Evolutionary conservation across 2,329 filamentous ascomycete species (phyloP).

Genomic region (Ophiocordyceps sinensis): DNA sequence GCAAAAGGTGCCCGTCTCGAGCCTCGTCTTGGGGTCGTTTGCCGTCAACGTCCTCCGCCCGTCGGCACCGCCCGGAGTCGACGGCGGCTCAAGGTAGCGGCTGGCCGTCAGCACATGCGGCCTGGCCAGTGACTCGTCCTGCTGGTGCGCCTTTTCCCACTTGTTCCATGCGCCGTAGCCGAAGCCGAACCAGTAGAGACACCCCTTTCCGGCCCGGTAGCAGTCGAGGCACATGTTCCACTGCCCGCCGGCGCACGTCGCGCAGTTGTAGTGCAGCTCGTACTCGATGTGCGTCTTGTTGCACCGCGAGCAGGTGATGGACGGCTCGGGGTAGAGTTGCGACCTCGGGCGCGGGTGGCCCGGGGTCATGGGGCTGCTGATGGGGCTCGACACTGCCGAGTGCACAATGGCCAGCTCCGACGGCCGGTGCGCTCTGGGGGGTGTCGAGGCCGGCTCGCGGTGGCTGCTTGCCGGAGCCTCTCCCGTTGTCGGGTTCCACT

Average conservation of each 20-base stretch:
- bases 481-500: slow-evolving; percentile 7
- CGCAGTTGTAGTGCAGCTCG: slow-evolving; percentile 73
- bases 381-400: slow-evolving; percentile 16
- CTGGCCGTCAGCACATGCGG: slow-evolving; percentile 45
- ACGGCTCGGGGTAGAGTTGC: slow-evolving; percentile 52
- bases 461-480: slow-evolving; percentile 1
- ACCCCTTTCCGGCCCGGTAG: slow-evolving; percentile 64
- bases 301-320: slow-evolving; percentile 60
- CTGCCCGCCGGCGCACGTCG: slow-evolving; percentile 50
- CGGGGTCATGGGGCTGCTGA: slow-evolving; percentile 15
- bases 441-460: slow-evolving; percentile 9
- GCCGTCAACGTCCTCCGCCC: slow-evolving; percentile 44
- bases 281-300: slow-evolving; percentile 63
- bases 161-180: slow-evolving; percentile 54
- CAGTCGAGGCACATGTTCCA: slow-evolving; percentile 74
- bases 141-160: slow-evolving; percentile 41
- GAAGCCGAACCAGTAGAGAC: slow-evolving; percentile 80
- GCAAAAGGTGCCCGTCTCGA: slow-evolving; percentile 77
- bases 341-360: slow-evolving; percentile 27
- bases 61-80: slow-evolving; percentile 35
- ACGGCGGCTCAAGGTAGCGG: slow-evolving; percentile 38
- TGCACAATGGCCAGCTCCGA: slow-evolving; percentile 24
- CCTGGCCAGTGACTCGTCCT: slow-evolving; percentile 24
- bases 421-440: slow-evolving; percentile 18
- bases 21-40: slow-evolving; percentile 50